phyloP scores from a whole-genome alignment of 495 filamentous ascomycete genomes.

The Hypoxylon cercidicola region DNA sequence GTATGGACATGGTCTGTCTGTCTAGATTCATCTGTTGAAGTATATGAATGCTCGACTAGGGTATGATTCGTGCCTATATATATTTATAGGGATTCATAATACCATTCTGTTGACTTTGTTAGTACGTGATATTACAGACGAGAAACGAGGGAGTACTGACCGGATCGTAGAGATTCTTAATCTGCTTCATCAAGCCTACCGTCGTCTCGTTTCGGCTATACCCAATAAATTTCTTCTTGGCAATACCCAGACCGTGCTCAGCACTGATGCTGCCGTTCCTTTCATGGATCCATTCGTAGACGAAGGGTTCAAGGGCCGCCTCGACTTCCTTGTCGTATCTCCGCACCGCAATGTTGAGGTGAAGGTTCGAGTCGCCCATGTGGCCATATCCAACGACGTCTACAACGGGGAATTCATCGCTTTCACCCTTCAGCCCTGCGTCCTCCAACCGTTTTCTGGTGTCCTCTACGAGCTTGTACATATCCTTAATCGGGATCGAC shows the following conservation, averaged over 20 bases:
- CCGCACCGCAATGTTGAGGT: constrained; percentile 86
- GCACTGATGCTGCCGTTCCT: constrained; percentile 92
- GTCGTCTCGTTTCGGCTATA: constrained; percentile 90
- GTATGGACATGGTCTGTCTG: constrained; percentile 1
- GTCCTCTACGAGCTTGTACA: constrained; percentile 91
- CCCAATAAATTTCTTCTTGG: constrained; percentile 93
- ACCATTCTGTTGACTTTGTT: constrained; percentile 67
- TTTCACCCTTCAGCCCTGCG: constrained; percentile 80
- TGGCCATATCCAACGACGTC: constrained; percentile 96
- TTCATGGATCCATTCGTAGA: constrained; percentile 95
- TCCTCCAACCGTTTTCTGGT: constrained; percentile 73
- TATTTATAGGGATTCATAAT: constrained; percentile 98
- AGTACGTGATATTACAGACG: constrained; percentile 4
- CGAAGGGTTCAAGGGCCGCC: constrained; percentile 88
- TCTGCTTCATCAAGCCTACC: constrained; percentile 89
- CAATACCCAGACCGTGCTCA: constrained; percentile 92
- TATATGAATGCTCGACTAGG: constrained; percentile 2
- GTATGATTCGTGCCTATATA: constrained; percentile 54
- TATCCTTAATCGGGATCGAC: constrained; percentile 87
- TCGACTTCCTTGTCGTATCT: constrained; percentile 90
- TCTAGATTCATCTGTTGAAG: constrained; percentile 25
- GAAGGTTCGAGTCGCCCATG: constrained; percentile 96
- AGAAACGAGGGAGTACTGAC: constrained; percentile 63
- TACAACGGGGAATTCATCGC: constrained; percentile 81
- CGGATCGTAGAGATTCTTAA: constrained; percentile 92